phyloP scores from a whole-genome alignment of 2,329 filamentous ascomycete species.

The Tolypocladium endophyticum region DNA sequence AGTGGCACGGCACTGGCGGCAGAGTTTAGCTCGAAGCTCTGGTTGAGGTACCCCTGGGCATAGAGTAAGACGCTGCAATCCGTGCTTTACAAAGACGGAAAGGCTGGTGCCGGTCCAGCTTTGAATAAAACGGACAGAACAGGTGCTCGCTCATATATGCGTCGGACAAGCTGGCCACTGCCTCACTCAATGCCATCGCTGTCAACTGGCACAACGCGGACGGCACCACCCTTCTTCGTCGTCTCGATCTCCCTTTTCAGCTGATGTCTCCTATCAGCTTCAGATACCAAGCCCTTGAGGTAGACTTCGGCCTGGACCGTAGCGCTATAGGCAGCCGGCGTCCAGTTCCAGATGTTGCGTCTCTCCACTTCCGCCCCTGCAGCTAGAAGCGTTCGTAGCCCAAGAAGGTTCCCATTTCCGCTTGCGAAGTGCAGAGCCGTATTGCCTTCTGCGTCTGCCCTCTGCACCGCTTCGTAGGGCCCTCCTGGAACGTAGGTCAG shows the following conservation, averaged over 20 bases:
- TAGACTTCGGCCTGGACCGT: constrained; percentile 80
- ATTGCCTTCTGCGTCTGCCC: constrained; percentile 64
- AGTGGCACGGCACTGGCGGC: background rate
- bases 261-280: constrained; percentile 50
- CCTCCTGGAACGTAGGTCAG: constrained; percentile 50
- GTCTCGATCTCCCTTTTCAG: constrained; percentile 29
- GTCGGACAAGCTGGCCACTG: background rate
- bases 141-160: background rate
- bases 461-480: constrained; percentile 39
- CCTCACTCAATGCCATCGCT: constrained; percentile 23
- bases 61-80: background rate
- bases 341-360: constrained; percentile 71
- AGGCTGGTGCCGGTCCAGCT: background rate
- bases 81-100: background rate
- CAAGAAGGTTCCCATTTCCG: constrained; percentile 68
- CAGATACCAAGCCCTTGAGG: constrained; percentile 64
- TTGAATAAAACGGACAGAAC: background rate
- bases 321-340: constrained; percentile 70
- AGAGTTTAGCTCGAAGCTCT: background rate
- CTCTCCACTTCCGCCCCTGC: constrained; percentile 67
- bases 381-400: constrained; percentile 64
- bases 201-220: constrained; percentile 33
- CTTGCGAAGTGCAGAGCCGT: constrained; percentile 81
- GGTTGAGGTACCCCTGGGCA: background rate
- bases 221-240: constrained; percentile 27